phyloP scores from a whole-genome alignment of 2,329 filamentous ascomycete genomes.

The Dactylonectria macrodidyma region DNA sequence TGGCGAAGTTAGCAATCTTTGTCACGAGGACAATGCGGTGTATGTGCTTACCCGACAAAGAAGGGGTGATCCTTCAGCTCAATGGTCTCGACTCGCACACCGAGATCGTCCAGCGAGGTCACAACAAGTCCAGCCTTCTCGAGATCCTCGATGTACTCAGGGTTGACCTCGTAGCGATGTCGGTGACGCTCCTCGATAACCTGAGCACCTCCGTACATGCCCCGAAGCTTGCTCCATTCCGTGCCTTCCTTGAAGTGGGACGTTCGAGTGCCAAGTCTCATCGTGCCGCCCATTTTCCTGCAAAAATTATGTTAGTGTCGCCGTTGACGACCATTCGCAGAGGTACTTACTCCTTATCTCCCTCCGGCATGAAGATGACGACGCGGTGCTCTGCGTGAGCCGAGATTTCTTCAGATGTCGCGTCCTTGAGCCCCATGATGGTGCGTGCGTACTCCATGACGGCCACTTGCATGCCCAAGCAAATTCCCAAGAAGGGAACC shows the following conservation, averaged over 20 bases:
- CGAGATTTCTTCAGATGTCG: conserved; percentile 70
- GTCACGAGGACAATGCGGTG: neutral
- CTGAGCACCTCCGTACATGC: conserved; percentile 75
- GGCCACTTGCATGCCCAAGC: conserved; percentile 92
- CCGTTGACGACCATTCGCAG: neutral
- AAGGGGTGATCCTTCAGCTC: conserved; percentile 88
- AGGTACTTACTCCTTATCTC: conserved; percentile 55
- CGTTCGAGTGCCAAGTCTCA: conserved; percentile 84
- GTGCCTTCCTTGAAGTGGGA: conserved; percentile 82
- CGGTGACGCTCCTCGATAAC: conserved; percentile 82
- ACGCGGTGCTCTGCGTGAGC: conserved; percentile 75
- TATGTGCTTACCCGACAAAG: conserved; percentile 69
- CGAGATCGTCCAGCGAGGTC: conserved; percentile 84
- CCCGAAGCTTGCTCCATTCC: conserved; percentile 84
- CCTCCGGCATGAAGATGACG: conserved; percentile 94
- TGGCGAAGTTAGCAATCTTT: conserved; percentile 56
- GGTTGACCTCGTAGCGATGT: conserved; percentile 94
- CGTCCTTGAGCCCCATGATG: conserved; percentile 74
- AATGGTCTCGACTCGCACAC: conserved; percentile 85
- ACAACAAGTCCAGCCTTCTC: conserved; percentile 80
- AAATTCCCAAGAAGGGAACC: conserved; percentile 89
- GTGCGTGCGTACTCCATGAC: conserved; percentile 91
- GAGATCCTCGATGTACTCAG: conserved; percentile 78
- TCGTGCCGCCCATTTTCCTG: conserved; percentile 79
- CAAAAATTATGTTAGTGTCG: conserved; percentile 8